phyloP scores from a whole-genome alignment of 805 yeast genomes.

The Yarrowia sp. region DNA sequence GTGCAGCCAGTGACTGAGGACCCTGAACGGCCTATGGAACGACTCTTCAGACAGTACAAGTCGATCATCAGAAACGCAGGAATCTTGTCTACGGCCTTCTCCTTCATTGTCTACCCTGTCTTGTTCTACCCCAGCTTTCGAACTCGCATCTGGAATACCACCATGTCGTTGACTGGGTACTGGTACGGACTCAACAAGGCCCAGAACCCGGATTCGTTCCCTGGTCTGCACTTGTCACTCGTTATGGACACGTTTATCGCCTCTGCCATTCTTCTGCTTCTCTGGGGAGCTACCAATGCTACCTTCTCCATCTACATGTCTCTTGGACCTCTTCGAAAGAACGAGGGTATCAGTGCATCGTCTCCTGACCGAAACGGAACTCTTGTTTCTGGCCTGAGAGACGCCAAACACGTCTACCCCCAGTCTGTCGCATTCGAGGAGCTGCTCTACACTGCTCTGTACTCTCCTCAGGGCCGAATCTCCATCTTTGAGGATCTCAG shows the following conservation, averaged over 20 bases:
- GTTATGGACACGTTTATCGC: slow-evolving; percentile 26
- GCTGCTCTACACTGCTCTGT: slow-evolving; percentile 37
- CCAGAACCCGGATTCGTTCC: slow-evolving; percentile 29
- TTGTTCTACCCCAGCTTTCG: slow-evolving; percentile 30
- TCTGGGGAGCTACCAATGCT: slow-evolving; percentile 36
- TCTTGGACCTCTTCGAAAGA: slow-evolving; percentile 40
- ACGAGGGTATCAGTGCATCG: slow-evolving; percentile 34
- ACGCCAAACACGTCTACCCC: slow-evolving; percentile 34
- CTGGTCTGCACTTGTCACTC: slow-evolving; percentile 29
- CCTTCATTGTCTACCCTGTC: slow-evolving; percentile 28
- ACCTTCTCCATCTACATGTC: slow-evolving; percentile 39
- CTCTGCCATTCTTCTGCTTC: slow-evolving; percentile 31
- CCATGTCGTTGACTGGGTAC: slow-evolving; percentile 26
- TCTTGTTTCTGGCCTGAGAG: slow-evolving; percentile 40
- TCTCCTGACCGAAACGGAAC: slow-evolving; percentile 42
- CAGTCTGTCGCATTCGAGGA: slow-evolving; percentile 43
- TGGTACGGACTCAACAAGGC: slow-evolving; percentile 29
- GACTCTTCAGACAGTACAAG: not conserved
- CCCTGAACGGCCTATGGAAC: slow-evolving; percentile 1
- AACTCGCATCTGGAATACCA: slow-evolving; percentile 28
- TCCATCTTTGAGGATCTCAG: slow-evolving; percentile 40
- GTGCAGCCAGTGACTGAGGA: slow-evolving; percentile 2
- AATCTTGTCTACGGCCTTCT: slow-evolving; percentile 4
- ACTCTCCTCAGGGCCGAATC: slow-evolving; percentile 37
- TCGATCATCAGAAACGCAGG: not conserved